phyloP scores from a whole-genome alignment of 2,329 filamentous ascomycete species.

The Madurella fahalii region DNA sequence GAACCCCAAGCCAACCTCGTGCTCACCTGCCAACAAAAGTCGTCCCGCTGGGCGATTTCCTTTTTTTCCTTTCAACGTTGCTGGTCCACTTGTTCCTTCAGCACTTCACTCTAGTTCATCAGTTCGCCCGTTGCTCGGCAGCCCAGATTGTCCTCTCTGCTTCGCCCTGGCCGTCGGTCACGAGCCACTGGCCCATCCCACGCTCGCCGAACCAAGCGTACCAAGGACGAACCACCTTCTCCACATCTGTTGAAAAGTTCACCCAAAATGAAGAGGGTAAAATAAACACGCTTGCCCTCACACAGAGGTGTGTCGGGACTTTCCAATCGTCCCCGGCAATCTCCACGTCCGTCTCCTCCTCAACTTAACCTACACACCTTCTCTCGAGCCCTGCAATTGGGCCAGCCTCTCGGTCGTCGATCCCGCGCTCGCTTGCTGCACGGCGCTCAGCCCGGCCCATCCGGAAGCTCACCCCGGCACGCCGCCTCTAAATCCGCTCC shows the following conservation, averaged over 20 bases:
- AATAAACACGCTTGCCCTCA: slow-evolving; percentile 11
- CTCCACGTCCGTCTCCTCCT: not conserved
- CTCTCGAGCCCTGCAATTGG: not conserved
- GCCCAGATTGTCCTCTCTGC: not conserved
- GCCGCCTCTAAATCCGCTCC: not conserved
- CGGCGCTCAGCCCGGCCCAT: slow-evolving; percentile 9
- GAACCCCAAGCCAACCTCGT: not conserved
- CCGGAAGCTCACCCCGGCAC: slow-evolving; percentile 5
- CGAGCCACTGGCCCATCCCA: not conserved
- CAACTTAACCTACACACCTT: no score
- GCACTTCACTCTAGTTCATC: not conserved
- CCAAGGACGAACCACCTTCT: not conserved
- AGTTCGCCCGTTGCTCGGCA: not conserved
- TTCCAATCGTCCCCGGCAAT: not conserved
- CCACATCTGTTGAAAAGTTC: not conserved
- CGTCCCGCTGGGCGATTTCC: not conserved
- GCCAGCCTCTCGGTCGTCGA: slow-evolving; percentile 3
- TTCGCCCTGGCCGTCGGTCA: not conserved
- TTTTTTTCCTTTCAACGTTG: not conserved
- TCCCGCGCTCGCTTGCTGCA: slow-evolving; percentile 2
- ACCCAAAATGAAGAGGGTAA: slow-evolving; percentile 16
- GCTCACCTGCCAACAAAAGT: not conserved
- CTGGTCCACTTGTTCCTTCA: not conserved
- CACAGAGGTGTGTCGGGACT: slow-evolving; percentile 17
- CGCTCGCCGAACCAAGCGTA: not conserved